Base-by-base conservation (phyloP, 805 yeast species). In the Cyberlindnera euphorbiae region DNA sequence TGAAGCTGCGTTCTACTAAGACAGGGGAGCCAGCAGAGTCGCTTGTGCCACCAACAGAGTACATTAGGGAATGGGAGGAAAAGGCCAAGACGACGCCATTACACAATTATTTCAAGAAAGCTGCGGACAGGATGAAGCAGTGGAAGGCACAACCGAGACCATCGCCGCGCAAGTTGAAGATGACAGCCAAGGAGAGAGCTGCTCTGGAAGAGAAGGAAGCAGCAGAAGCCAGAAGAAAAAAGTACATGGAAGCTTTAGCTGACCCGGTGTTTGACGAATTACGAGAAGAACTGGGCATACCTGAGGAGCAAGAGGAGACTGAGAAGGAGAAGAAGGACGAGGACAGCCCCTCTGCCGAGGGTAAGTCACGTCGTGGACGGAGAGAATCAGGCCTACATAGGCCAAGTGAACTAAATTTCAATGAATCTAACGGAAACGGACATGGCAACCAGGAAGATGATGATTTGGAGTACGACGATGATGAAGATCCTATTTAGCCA, bases 41-140 rank as follows among this genome's bases (percentile, higher is more conserved):
- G 6, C 6, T 35, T 10, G 15, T 39, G 2, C 42, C 42, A 3
- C 13, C 38, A 8, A 18, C 28, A 3, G 36, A 39, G 32, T 19
- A 31, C 17, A 17, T 38, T 13, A 27, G 33, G 9, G 31, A 26
- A 10, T 28, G 33, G 8, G 38, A 35, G 25, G 37, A 22, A 14
- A 15, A 15, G 17, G 12, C 19, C 5, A 23, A 23, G 25, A 12
- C 11, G 6, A 6, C 12, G 9, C 37, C 37, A 17, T 16, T 33
- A 4, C 31, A 33, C 17, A 23, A 19, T 14, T 33, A 26, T 25
- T 33, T 33, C 25, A 33, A 33, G 25, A 30, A 8, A 7, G 25
- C 17, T 24, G 14, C 8, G 11, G 24, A 10, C 13, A 24, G n/a
- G 14, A n/a, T 11, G 26, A 24, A 24, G 26, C 7, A 10, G 14